phyloP scores from a whole-genome alignment of 441 rosid genomes.

The Croton setiger region DNA sequence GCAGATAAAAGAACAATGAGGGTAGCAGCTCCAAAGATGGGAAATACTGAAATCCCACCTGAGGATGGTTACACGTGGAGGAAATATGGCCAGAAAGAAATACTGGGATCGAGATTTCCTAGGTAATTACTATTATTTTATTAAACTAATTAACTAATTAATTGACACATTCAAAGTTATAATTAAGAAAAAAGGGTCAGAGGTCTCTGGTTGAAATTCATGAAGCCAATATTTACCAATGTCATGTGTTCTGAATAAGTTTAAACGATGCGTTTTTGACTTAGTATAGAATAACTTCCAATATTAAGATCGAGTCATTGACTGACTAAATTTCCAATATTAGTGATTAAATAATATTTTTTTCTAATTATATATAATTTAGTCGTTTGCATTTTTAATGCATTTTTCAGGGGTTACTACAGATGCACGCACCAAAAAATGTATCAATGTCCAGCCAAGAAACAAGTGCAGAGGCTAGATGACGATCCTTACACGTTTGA shows the following conservation, averaged over 20 bases:
- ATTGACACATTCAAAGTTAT: no score
- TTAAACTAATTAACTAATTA: no score
- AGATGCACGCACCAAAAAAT: conserved; percentile 83
- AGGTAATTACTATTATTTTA: conserved; percentile 40
- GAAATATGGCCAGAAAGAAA: conserved; percentile 92
- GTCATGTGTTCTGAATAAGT: neutral
- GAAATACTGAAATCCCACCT: conserved; percentile 71
- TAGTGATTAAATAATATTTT: no score
- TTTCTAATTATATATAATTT: no score
- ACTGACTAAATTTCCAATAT: neutral
- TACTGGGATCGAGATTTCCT: conserved; percentile 60
- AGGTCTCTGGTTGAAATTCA: no score
- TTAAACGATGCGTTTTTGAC: conserved; percentile 18
- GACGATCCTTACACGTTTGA: conserved; percentile 54
- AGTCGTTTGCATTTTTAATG: neutral
- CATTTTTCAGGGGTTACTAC: conserved; percentile 58
- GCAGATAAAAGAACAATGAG: conserved; percentile 29
- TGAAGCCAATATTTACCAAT: conserved; percentile 1
- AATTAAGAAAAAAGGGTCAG: no score
- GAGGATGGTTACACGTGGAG: conserved; percentile 87
- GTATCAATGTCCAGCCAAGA: conserved; percentile 82
- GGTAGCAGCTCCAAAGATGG: conserved; percentile 55
- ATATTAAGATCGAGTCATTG: conserved; percentile 8
- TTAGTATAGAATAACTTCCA: neutral
- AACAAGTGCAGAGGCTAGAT: conserved; percentile 75